phyloP scores from a whole-genome alignment of 2,329 filamentous ascomycete genomes.

The Aureobasidium subglaciale region DNA sequence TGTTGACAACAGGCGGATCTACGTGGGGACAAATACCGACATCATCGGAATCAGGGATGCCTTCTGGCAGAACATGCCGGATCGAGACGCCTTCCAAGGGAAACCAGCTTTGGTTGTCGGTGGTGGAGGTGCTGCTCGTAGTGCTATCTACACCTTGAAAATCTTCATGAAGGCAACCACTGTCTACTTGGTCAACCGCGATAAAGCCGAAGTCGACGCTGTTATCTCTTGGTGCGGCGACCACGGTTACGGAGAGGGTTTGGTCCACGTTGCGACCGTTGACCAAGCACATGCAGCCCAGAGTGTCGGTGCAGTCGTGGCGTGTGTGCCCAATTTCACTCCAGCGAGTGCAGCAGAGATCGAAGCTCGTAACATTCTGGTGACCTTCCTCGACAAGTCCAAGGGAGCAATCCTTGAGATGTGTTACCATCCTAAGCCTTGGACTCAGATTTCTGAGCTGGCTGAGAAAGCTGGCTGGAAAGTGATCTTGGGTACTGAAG shows the following conservation, averaged over 20 bases:
- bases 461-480: slow-evolving; percentile 59
- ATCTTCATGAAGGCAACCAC: slow-evolving; percentile 50
- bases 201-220: slow-evolving; percentile 57
- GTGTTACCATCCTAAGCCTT: not conserved
- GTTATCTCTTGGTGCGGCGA: slow-evolving; percentile 58
- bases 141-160: slow-evolving; percentile 54
- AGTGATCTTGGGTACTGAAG: slow-evolving; percentile 68
- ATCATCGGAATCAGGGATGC: slow-evolving; percentile 69
- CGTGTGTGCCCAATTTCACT: slow-evolving; percentile 66
- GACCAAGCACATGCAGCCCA: slow-evolving; percentile 52
- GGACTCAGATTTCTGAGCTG: slow-evolving; percentile 49
- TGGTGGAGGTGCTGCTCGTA: slow-evolving; percentile 70
- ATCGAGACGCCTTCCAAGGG: slow-evolving; percentile 43
- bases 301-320: slow-evolving; percentile 54
- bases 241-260: slow-evolving; percentile 51
- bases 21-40: slow-evolving; percentile 74
- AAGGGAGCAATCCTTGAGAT: slow-evolving; percentile 58
- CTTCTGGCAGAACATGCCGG: slow-evolving; percentile 42
- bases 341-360: slow-evolving; percentile 47
- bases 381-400: slow-evolving; percentile 41
- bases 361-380: slow-evolving; percentile 49
- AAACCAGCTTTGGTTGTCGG: slow-evolving; percentile 67
- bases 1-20: slow-evolving; percentile 43
- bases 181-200: slow-evolving; percentile 73
- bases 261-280: slow-evolving; percentile 55